These are phyloP conservation scores for Eremochloa ophiuroides DNA, from an alignment of 176 grass and related monocot genomes.

Conservation along the genomic window DNA sequence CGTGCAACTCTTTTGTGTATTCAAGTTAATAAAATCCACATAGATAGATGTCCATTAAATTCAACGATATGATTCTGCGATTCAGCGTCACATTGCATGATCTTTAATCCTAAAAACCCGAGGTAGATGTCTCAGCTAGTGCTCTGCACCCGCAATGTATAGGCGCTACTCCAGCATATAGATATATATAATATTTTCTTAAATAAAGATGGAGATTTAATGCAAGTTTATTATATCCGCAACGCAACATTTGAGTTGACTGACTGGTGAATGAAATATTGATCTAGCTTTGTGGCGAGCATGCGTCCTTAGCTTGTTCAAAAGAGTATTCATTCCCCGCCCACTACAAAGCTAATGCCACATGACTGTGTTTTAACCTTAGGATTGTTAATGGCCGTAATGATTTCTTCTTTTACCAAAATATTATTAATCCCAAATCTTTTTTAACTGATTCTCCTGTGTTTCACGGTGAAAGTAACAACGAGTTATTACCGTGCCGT, in stretches of 20 bases:
- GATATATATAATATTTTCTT: neutral
- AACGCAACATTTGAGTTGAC: neutral
- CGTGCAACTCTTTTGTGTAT: no score
- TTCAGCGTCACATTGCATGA: neutral
- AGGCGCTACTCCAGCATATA: neutral
- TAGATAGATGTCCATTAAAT: neutral
- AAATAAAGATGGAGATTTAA: neutral
- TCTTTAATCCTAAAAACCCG: neutral
- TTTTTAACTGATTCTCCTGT: neutral
- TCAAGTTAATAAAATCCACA: neutral
- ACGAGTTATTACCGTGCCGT: neutral
- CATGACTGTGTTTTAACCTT: slow-evolving; percentile 50
- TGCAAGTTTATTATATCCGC: neutral
- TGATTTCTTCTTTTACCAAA: slow-evolving; percentile 19
- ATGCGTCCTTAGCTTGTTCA: slow-evolving; percentile 7
- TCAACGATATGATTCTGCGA: neutral
- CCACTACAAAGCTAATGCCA: slow-evolving; percentile 58
- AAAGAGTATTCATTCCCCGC: slow-evolving; percentile 55
- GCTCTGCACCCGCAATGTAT: neutral
- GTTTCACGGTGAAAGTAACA: neutral
- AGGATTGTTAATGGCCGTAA: slow-evolving; percentile 28
- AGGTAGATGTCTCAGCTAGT: neutral
- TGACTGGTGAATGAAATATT: neutral
- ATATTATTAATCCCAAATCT: neutral
- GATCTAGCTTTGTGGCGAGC: neutral